These are phyloP conservation scores for Panicum hallii DNA, from an alignment of 202 grass and related monocot genomes.

Conservation along the genomic window DNA sequence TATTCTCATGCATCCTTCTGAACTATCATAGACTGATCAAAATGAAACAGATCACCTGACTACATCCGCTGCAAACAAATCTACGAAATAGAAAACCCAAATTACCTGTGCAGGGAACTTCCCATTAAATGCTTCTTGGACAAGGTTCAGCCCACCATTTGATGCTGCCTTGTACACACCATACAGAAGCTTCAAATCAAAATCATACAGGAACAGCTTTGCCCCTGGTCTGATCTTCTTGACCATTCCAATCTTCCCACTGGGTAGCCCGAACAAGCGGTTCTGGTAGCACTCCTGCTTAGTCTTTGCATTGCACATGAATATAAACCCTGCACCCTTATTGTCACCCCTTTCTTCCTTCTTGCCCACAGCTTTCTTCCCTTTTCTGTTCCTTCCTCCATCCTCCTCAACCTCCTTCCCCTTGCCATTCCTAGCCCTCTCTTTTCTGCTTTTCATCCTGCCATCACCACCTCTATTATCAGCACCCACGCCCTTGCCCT, in stretches of 20 bases:
- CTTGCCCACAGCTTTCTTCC: slow-evolving; percentile 3
- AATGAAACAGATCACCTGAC: slow-evolving; percentile 20
- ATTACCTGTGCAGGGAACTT: slow-evolving; percentile 94
- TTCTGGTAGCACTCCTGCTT: slow-evolving; percentile 84
- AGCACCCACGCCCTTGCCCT: slow-evolving; percentile 43
- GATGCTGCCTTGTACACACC: slow-evolving; percentile 75
- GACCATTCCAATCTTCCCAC: slow-evolving; percentile 61
- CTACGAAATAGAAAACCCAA: slow-evolving; percentile 22
- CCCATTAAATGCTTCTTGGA: slow-evolving; percentile 60
- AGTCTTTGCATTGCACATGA: slow-evolving; percentile 90
- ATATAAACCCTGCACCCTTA: slow-evolving; percentile 78
- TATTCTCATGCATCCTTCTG: neutral
- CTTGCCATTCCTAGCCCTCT: slow-evolving; percentile 21
- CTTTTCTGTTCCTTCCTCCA: neutral
- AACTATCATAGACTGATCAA: slow-evolving; percentile 9
- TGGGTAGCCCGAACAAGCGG: slow-evolving; percentile 75
- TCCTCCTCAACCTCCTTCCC: slow-evolving; percentile 25
- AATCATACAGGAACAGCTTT: slow-evolving; percentile 95
- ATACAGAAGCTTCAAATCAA: slow-evolving; percentile 93
- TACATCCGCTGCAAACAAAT: slow-evolving; percentile 14
- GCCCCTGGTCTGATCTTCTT: slow-evolving; percentile 74
- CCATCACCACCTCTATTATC: slow-evolving; percentile 25
- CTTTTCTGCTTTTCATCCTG: slow-evolving; percentile 17
- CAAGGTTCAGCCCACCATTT: slow-evolving; percentile 71
- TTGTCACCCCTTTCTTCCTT: slow-evolving; percentile 36